Percentiles rank a stretch among this genome's conserved stretches.
phyloP scores from a whole-genome alignment of 2,329 filamentous ascomycete species.

The Myriosclerotinia duriaeana region DNA sequence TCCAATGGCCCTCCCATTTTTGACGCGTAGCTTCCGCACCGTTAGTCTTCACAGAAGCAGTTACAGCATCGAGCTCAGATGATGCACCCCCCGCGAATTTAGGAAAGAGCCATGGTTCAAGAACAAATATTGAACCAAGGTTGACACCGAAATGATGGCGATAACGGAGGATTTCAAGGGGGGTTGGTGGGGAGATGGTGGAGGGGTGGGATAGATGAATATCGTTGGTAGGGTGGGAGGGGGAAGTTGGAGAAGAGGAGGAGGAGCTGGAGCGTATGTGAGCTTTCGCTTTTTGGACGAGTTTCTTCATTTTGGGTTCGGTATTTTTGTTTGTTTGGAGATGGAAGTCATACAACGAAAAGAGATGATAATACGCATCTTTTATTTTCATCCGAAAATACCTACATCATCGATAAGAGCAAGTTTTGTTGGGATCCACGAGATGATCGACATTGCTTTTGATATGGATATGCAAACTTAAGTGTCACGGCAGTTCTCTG shows the following conservation, averaged over 20 bases:
- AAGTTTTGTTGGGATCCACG: slow-evolving; percentile 12
- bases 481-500: not conserved
- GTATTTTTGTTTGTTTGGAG: not conserved
- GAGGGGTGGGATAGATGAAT: not conserved
- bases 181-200: slow-evolving; percentile 34
- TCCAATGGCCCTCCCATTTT: slow-evolving; percentile 56
- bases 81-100: slow-evolving; percentile 17
- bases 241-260: slow-evolving; percentile 3
- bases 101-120: slow-evolving; percentile 56
- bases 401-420: not conserved
- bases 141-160: slow-evolving; percentile 61
- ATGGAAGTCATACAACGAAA: not conserved
- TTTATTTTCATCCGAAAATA: not conserved
- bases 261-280: slow-evolving; percentile 15
- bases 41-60: not conserved
- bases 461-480: not conserved
- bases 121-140: slow-evolving; percentile 58
- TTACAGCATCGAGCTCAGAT: slow-evolving; percentile 43
- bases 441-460: slow-evolving; percentile 5
- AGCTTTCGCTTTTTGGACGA: slow-evolving; percentile 6
- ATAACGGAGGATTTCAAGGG: slow-evolving; percentile 50
- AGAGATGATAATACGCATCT: not conserved
- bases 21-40: slow-evolving; percentile 39
- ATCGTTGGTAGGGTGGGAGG: not conserved
- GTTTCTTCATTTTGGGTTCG: slow-evolving; percentile 21